Conservation (phyloP, 2,329 filamentous ascomycete species). For the Fusarium luffae region DNA sequence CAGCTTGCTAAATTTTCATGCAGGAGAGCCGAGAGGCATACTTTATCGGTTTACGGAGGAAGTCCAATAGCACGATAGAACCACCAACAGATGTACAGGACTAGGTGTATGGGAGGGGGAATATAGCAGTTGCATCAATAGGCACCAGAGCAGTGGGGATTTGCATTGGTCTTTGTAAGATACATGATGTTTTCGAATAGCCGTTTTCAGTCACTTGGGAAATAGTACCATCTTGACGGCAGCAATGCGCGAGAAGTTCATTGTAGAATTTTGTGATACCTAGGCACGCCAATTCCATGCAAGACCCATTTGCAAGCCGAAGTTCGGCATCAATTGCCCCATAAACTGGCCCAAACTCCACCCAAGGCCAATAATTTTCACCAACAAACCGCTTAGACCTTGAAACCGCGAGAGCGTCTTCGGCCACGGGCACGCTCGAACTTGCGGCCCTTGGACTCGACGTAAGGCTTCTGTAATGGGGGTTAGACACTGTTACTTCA, state of each 20-base stretch:
- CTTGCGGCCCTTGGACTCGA: constrained; percentile 99
- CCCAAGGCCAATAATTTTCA: constrained; percentile 43
- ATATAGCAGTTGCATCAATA: neutral
- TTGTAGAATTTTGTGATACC: constrained; percentile 57
- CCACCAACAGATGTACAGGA: neutral
- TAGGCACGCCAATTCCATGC: constrained; percentile 60
- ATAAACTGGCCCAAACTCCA: constrained; percentile 45
- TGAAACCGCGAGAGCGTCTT: constrained; percentile 98
- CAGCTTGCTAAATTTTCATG: constrained; percentile 1
- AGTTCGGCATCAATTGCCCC: constrained; percentile 46
- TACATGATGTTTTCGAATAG: neutral
- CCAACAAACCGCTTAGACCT: constrained; percentile 79
- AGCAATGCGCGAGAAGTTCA: constrained; percentile 47
- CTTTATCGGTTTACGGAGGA: constrained; percentile 82
- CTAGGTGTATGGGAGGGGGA: neutral
- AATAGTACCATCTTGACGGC: constrained; percentile 41
- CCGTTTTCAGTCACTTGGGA: neutral
- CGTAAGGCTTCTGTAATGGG: constrained; percentile 82
- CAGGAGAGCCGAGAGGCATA: constrained; percentile 76
- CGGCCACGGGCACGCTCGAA: constrained; percentile 99
- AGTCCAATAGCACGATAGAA: constrained; percentile 53
- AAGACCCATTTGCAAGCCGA: constrained; percentile 52
- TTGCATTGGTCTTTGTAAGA: neutral
- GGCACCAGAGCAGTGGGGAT: neutral
- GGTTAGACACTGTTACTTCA: constrained; percentile 47